Percentiles rank a stretch among this genome's conserved stretches.
These are phyloP conservation scores for Ustilago vetiveriae DNA, from an alignment of 1,284 basidiomycete genomes.

Conservation along the genomic window DNA sequence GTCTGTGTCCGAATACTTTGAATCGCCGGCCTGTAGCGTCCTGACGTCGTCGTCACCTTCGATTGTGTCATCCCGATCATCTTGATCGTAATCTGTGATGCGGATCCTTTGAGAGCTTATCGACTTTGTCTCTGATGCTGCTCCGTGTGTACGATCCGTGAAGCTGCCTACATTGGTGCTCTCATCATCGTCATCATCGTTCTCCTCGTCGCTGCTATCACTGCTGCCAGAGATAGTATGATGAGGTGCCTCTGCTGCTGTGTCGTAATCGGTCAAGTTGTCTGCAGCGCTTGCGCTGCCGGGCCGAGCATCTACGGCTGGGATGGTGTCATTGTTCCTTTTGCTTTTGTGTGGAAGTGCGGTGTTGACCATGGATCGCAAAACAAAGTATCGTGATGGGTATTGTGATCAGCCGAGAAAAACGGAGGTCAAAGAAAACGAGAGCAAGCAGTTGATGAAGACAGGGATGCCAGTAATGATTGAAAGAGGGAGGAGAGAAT, in stretches of 20 bases:
- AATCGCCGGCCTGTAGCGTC: constrained; percentile 20
- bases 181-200: constrained; percentile 22
- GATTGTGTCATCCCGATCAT: constrained; percentile 2
- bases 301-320: constrained; percentile 17
- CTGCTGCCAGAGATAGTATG: constrained; percentile 26
- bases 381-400: neutral
- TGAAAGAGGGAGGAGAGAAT: no score
- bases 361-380: constrained; percentile 21
- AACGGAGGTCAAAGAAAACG: no score
- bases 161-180: constrained; percentile 38
- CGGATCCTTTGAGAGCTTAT: constrained; percentile 10
- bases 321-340: constrained; percentile 10
- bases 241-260: constrained; percentile 28
- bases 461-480: no score
- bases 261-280: constrained; percentile 13
- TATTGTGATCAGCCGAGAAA: neutral
- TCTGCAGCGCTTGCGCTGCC: constrained; percentile 2
- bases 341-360: constrained; percentile 3
- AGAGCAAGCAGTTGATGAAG: no score
- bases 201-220: constrained; percentile 13
- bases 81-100: constrained; percentile 15
- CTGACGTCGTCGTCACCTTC: constrained; percentile 23
- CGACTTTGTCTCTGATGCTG: constrained; percentile 10
- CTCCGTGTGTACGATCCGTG: constrained; percentile 5
- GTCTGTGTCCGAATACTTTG: constrained; percentile 18